Percentiles rank a stretch among this genome's conserved stretches.
These are phyloP conservation scores for Penicillium decumbens DNA, from an alignment of 2,329 filamentous ascomycete genomes.

Conservation along the genomic window DNA sequence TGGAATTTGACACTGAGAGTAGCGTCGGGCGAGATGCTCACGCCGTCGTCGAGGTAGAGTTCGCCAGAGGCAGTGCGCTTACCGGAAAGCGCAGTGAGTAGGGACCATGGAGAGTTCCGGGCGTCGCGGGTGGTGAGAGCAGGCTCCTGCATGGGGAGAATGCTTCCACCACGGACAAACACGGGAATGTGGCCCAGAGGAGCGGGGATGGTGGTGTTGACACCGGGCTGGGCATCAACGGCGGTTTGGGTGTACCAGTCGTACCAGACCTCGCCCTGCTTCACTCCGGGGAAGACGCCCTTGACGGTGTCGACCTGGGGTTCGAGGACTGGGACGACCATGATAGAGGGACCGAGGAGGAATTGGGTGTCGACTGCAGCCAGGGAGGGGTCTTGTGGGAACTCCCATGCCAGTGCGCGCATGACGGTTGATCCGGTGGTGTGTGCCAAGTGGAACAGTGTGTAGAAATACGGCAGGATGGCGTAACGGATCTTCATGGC, in stretches of 20 bases:
- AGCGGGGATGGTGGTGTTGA: conserved; percentile 58
- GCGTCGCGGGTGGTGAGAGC: conserved; percentile 62
- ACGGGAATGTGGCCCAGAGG: conserved; percentile 67
- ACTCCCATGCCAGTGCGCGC: conserved; percentile 70
- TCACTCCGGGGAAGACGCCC: conserved; percentile 65
- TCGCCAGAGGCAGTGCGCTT: conserved; percentile 55
- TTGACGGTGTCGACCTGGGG: conserved; percentile 59
- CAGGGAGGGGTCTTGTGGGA: conserved; percentile 64
- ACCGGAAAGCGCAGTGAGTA: conserved; percentile 58
- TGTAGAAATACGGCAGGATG: conserved; percentile 72
- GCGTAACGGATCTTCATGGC: conserved; percentile 69
- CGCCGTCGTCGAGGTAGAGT: conserved; percentile 72
- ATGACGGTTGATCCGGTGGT: conserved; percentile 64
- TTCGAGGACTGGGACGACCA: conserved; percentile 63
- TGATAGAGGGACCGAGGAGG: conserved; percentile 60
- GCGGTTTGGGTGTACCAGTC: conserved; percentile 70
- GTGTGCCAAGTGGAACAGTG: conserved; percentile 63
- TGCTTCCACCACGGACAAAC: conserved; percentile 62
- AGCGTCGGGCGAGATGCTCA: conserved; percentile 55
- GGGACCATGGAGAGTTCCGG: conserved; percentile 61
- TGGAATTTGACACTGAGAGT: conserved; percentile 51
- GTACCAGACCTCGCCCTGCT: conserved; percentile 62
- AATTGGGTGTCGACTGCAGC: conserved; percentile 67
- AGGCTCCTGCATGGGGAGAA: conserved; percentile 65
- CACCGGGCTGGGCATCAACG: conserved; percentile 49